These are phyloP conservation scores for Exophiala dermatitidis DNA, from an alignment of 2,329 filamentous ascomycete species.

Conservation along the genomic window DNA sequence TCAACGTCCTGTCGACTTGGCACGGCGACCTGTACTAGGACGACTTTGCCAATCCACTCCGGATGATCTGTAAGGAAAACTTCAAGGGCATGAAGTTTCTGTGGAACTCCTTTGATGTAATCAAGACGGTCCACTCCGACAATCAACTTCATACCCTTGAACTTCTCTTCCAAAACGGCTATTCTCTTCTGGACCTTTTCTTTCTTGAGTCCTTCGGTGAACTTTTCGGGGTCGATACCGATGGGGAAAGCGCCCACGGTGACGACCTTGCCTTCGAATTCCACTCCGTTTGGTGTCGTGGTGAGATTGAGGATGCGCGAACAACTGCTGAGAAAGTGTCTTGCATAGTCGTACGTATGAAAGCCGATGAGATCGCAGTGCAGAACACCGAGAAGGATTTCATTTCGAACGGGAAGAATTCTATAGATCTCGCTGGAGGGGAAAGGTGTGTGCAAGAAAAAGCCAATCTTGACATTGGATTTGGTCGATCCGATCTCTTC, in stretches of 20 bases:
- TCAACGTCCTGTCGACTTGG: slow-evolving; percentile 93
- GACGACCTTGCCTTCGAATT: slow-evolving; percentile 80
- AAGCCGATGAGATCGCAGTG: slow-evolving; percentile 95
- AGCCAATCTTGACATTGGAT: slow-evolving; percentile 94
- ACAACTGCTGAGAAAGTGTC: slow-evolving; percentile 93
- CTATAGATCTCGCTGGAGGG: slow-evolving; percentile 95
- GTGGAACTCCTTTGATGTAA: slow-evolving; percentile 97
- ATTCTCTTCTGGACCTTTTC: slow-evolving; percentile 84
- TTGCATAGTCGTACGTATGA: slow-evolving; percentile 98
- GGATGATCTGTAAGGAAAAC: slow-evolving; percentile 95
- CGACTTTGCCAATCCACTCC: slow-evolving; percentile 96
- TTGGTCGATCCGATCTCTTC: slow-evolving; percentile 73
- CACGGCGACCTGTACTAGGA: slow-evolving; percentile 91
- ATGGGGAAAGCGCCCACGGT: slow-evolving; percentile 95
- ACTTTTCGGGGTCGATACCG: slow-evolving; percentile 95
- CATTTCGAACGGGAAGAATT: slow-evolving; percentile 85
- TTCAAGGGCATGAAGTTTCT: slow-evolving; percentile 93
- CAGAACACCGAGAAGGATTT: slow-evolving; percentile 76
- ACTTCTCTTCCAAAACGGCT: slow-evolving; percentile 75
- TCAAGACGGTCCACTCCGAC: slow-evolving; percentile 94
- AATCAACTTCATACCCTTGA: slow-evolving; percentile 91
- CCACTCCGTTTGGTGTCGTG: slow-evolving; percentile 88
- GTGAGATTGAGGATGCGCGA: slow-evolving; percentile 69
- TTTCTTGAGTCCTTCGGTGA: slow-evolving; percentile 78
- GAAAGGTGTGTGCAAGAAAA: slow-evolving; percentile 96